Evolutionary conservation across 345 rosid genomes (phyloP).

Genomic region (Salix udensis): DNA sequence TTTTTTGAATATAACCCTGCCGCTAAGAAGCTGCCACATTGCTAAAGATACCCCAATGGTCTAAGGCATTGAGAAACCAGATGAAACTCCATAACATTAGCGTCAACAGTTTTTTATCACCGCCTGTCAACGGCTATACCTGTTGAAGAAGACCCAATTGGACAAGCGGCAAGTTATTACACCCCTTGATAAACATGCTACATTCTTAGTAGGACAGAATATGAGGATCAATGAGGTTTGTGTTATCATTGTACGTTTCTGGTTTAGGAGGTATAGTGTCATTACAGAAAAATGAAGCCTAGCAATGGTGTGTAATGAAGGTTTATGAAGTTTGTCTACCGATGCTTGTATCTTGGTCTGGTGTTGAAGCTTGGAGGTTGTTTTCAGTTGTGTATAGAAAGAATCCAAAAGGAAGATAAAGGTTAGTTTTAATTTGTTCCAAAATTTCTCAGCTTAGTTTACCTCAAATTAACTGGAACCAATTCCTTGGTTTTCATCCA

Average conservation of each 20-base stretch:
- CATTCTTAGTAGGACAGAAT: slow-evolving; percentile 9
- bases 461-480: not conserved
- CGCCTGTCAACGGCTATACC: slow-evolving; percentile 22
- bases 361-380: not conserved
- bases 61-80: not conserved
- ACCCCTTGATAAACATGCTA: slow-evolving; percentile 20
- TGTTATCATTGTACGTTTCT: slow-evolving; percentile 12
- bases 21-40: not conserved
- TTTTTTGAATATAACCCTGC: no score
- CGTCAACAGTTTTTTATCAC: not conserved
- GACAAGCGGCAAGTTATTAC: slow-evolving; percentile 25
- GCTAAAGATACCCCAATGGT: not conserved
- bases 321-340: not conserved
- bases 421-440: not conserved
- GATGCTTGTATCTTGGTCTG: no score
- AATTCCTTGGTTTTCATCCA: not conserved
- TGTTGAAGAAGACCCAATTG: slow-evolving; percentile 12
- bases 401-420: not conserved
- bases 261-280: not conserved
- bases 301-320: not conserved
- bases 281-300: not conserved
- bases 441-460: not conserved
- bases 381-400: not conserved
- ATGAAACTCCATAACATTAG: not conserved
- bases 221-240: not conserved